Conservation (phyloP, 495 filamentous ascomycete species). For the Xylaria acuta region DNA sequence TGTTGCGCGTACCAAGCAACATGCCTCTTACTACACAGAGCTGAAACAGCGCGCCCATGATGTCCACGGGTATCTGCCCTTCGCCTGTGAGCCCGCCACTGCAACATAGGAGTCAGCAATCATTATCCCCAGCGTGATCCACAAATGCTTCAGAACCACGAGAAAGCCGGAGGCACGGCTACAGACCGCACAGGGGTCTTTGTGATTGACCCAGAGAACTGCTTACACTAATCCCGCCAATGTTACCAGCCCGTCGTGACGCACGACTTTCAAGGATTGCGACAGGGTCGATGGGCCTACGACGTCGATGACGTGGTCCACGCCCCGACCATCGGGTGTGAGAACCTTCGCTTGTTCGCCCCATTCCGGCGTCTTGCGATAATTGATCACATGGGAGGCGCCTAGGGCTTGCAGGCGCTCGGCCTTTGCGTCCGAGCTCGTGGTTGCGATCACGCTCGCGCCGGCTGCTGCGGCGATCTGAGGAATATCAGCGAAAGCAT, state of each 20-base stretch:
- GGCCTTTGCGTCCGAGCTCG: conserved; percentile 26
- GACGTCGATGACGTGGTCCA: conserved; percentile 30
- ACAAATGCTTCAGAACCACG: neutral
- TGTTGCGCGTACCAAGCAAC: conserved; percentile 29
- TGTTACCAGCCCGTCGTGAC: neutral
- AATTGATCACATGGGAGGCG: conserved; percentile 18
- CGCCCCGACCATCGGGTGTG: conserved; percentile 26
- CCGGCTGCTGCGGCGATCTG: conserved; percentile 16
- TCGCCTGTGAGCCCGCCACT: neutral
- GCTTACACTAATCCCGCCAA: neutral
- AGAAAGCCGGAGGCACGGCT: neutral
- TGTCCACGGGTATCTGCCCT: neutral
- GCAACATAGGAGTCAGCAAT: neutral
- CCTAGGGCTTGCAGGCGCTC: conserved; percentile 26
- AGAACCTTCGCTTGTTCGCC: conserved; percentile 19
- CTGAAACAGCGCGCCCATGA: neutral
- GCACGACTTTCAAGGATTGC: neutral
- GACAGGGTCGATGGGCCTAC: conserved; percentile 47
- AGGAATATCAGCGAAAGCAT: neutral
- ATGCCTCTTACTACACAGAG: neutral
- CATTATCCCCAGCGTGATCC: neutral
- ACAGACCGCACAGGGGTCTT: neutral
- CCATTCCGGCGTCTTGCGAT: neutral
- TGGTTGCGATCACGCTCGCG: conserved; percentile 29
- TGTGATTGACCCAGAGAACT: neutral